Base-by-base conservation (phyloP, 2,329 filamentous ascomycete genomes). In the Paraconiothyrium brasiliense region DNA sequence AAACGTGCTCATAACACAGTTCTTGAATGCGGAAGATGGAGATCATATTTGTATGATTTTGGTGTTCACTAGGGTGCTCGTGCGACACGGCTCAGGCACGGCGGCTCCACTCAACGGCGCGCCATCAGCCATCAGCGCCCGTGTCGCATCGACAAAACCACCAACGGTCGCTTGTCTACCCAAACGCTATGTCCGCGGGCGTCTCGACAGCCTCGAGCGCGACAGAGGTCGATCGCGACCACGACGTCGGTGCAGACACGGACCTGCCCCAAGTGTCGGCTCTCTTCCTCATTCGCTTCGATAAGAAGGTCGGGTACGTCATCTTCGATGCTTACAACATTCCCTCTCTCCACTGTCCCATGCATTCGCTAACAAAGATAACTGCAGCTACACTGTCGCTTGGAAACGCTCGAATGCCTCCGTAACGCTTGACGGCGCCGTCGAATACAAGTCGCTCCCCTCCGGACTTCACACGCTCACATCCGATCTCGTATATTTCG, bases 371-470 rank as follows among this genome's bases (percentile, higher is more conserved):
- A 47, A 55, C 35, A 57, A 59, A 56, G 60, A 56, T 24, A 39
- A 56, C 20, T 39, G 32, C 72, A 90, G 88, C 67, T 90, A 91
- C 75, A 97, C 93, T 49, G 91, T 98, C 74, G 88, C 89, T 39
- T 98, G 95, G 95, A 93, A 96, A 78, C 89, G 87, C 67, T 87
- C 90, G 13, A 80, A 88, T 1, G 84, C 14, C 89, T 87, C 52
- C 80, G 84, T 87, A 44, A 78, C 84, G 50, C 86, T 98, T 52
- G 92, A 97, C 69, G 93, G 93, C 58, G 89, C 91, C 27, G 93
- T 97, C 72, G 95, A 99, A 80, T 99, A 93, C 86, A 98, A 97
- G 81, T 96, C 93, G 64, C 85, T 99, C 50, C 95, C 95, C 2
- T 98, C 94, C 0, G 95, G 95, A 27, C 80, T 97, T 54, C 95